Evolutionary conservation across 2,329 filamentous ascomycete species (phyloP), one percentile per base, ranked within the genome.

Genomic region (Clarireedia hainanense): DNA sequence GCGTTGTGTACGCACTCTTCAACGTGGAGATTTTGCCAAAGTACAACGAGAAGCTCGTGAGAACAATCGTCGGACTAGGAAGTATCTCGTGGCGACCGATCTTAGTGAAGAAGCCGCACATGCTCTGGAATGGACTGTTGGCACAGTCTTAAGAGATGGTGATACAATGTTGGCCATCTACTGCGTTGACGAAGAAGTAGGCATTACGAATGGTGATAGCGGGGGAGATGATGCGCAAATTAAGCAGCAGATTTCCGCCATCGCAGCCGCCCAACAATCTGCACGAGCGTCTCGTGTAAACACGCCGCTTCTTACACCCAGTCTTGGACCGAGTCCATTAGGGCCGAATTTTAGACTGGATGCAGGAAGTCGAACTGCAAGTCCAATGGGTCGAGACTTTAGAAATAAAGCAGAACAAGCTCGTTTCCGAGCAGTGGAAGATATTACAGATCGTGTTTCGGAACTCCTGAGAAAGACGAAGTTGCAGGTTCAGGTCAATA

Each of bases 91-190:
- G n/a, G 92, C 94, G 3, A 96, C 90, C 0, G 94, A 99, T 71
- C 75, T 97, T 3, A 96, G 91, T 63, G 89, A 94, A 39, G 94
- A 99, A 73, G 91, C 92, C 4, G 89, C 89, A 6, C 95, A 97
- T 70, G 94, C 94, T 1, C 77, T 99, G 34, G 94, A 99, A 70
- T 99, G 94, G 94, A 94, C 92, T 0, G 91, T 99, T 55, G 94
- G 94, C 6, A 97, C 92, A 0, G 91, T 97, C 5, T 77, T 99
- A 30, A 83, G 94, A 49, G 91, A 97, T 64, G 94, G 94, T 6
- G 94, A 99, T 69, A 97, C 92, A 0, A 78, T 99, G 37, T 84
- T 96, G 59, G 91, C 90, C 2, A 89, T 97, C 47, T 96, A 95
- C 73, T 95, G 91, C 56, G 86, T 95, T 24, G 91, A 96, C 63